Conservation (phyloP, 73 alveolate genomes). For the Paramecium sexaurelia region DNA sequence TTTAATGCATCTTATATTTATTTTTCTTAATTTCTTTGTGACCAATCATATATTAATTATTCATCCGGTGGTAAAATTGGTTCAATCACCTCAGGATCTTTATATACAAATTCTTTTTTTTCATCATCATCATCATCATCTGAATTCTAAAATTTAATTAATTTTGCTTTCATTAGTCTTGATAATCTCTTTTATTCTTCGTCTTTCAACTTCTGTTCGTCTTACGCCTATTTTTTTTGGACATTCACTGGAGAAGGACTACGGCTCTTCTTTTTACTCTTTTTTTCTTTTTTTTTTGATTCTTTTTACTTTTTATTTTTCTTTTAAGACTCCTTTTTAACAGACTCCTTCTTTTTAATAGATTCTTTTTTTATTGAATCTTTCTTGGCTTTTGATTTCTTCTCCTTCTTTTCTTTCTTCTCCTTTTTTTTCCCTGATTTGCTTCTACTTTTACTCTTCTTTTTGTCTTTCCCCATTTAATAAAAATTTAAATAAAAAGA, state of each 20-base stretch:
- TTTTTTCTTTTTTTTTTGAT: constrained; percentile 14
- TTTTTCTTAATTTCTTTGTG: constrained; percentile 39
- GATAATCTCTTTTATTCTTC: not conserved
- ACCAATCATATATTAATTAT: constrained; percentile 38
- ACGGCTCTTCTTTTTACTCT: constrained; percentile 42
- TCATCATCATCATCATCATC: constrained; percentile 27
- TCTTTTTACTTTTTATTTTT: constrained; percentile 37
- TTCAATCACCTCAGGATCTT: constrained; percentile 56
- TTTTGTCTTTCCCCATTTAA: constrained; percentile 33
- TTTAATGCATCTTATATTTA: not conserved
- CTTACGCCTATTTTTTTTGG: not conserved
- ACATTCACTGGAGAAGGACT: not conserved
- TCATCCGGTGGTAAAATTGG: constrained; percentile 47
- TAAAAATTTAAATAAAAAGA: not conserved
- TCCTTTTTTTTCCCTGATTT: not conserved
- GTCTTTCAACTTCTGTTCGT: constrained; percentile 12
- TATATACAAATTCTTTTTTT: constrained; percentile 2
- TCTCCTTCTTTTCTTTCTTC: constrained; percentile 37
- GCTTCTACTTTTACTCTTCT: constrained; percentile 3
- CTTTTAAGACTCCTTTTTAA: constrained; percentile 17
- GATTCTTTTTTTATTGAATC: not conserved
- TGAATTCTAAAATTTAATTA: constrained; percentile 2
- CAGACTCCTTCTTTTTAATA: not conserved
- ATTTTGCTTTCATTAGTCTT: constrained; percentile 18
- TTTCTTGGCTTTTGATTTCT: not conserved